Base-by-base conservation (phyloP, 352 stramenopile genomes). In the Phytophthora sp. region DNA sequence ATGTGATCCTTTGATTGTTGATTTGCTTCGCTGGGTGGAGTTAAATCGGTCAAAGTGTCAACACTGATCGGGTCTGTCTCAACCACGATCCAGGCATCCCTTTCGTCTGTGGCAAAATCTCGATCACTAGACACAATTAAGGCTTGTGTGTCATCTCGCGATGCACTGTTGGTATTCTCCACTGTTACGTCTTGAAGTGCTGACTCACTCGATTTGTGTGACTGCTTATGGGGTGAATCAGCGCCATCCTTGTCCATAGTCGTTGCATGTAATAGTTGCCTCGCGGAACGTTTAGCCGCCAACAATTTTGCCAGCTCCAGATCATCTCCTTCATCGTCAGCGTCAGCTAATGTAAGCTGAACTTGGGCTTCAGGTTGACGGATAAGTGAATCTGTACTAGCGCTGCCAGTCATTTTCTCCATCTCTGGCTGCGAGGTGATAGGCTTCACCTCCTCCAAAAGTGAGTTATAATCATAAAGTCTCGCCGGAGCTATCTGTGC, bases 381-480 rank as follows among this genome's bases (percentile, higher is more conserved):
- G 18, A 4, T 15, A 12, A 23, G 13, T 4, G 31, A 51, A 17
- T 37, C 34, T 2, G 38, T n/a, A 4, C 41, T 35, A 4, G 6
- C 15, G 15, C 18, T 1, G 23, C 18, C 5, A 21, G 3, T 41
- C 34, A 13, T 21, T 41, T 65, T 18, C 7, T 45, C 20, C 34
- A 21, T 20, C 4, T 49, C 34, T 21, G 10, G 20, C 6, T 21
- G 21, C 28, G 12, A 26, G 0, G 10, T 62, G 43, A 50, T 31
- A 20, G 50, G 24, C 42, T 60, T 42, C 10, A 41, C 24, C 15
- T 71, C 48, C 48, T 67, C 48, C 4, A 91, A 57, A 1, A 89
- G 39, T n/a, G 75, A 83, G 9, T 84, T 76, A 54, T 87, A 89
- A 31, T 87, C 75, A 46, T 87, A 90, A 11, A 90, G 46, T 11